A percentile compares a stretch with the other conserved stretches of the same genome.
phyloP scores from a whole-genome alignment of 2,329 filamentous ascomycete genomes.

The Talaromyces rugulosus region DNA sequence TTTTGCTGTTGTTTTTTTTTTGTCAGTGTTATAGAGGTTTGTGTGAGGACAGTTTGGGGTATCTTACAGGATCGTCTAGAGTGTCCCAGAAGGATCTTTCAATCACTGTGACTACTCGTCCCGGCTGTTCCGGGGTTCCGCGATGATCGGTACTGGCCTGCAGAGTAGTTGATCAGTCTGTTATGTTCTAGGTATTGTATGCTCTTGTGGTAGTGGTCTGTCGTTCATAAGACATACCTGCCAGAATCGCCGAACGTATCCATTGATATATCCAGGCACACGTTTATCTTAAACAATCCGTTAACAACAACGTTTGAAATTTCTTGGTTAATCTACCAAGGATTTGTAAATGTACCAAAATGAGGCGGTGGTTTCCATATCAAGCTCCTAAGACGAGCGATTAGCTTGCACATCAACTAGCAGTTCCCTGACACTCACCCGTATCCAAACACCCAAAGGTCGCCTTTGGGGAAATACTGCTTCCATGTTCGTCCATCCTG shows the following conservation, averaged over 20 bases:
- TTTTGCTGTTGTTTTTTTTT: conserved; percentile 23
- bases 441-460: conserved; percentile 97
- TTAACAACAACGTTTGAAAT: neutral
- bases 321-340: neutral
- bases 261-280: conserved; percentile 83
- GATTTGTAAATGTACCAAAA: conserved; percentile 62
- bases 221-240: conserved; percentile 63
- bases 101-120: conserved; percentile 90
- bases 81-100: conserved; percentile 77
- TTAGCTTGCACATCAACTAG: neutral
- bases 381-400: conserved; percentile 61
- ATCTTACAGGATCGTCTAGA: conserved; percentile 59
- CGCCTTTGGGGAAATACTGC: conserved; percentile 46
- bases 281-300: conserved; percentile 60
- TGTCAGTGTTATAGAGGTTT: neutral
- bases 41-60: neutral
- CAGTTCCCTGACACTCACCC: conserved; percentile 57
- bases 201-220: neutral
- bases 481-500: conserved; percentile 34
- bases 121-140: conserved; percentile 81
- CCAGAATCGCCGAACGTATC: conserved; percentile 96
- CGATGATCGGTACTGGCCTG: conserved; percentile 78
- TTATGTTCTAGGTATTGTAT: neutral
- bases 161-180: neutral
- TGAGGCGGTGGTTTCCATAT: conserved; percentile 98